Conservation (phyloP, 2,329 filamentous ascomycete genomes). For the Cladosporium sp. region DNA sequence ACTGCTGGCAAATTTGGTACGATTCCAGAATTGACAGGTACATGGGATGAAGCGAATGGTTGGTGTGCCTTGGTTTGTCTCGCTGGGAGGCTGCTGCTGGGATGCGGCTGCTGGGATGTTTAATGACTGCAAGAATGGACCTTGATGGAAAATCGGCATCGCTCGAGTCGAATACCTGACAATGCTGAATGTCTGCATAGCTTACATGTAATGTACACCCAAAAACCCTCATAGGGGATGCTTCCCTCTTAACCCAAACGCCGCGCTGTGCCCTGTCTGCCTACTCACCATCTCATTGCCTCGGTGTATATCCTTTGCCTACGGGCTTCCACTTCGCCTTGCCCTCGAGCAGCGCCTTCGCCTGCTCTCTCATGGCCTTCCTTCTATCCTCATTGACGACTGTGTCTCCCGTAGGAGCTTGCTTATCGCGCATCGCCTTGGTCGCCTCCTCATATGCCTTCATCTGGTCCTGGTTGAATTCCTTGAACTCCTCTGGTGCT, state of each 20-base stretch:
- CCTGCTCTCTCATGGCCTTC: slow-evolving; percentile 53
- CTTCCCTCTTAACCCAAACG: slow-evolving; percentile 10
- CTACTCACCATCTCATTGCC: neutral
- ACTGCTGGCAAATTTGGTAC: neutral
- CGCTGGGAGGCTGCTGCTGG: too few species aligned
- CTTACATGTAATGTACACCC: slow-evolving; percentile 13
- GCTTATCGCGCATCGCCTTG: slow-evolving; percentile 33
- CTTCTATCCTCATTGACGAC: slow-evolving; percentile 38
- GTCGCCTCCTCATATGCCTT: slow-evolving; percentile 32
- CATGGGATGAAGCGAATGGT: too few species aligned
- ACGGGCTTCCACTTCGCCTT: slow-evolving; percentile 54
- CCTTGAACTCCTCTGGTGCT: slow-evolving; percentile 52
- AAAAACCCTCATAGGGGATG: slow-evolving; percentile 2
- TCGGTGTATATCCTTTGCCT: slow-evolving; percentile 2
- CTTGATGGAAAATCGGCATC: too few species aligned
- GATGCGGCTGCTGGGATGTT: too few species aligned
- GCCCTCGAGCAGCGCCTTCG: slow-evolving; percentile 57
- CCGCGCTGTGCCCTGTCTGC: slow-evolving; percentile 9
- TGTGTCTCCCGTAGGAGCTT: slow-evolving; percentile 31
- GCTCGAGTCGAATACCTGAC: neutral
- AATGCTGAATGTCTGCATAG: slow-evolving; percentile 8
- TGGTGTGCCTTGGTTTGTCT: too few species aligned
- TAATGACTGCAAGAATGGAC: too few species aligned
- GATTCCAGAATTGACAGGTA: neutral
- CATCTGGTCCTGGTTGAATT: slow-evolving; percentile 31